Percentiles rank a stretch among this genome's conserved stretches.
phyloP scores from a whole-genome alignment of 805 yeast species.

The Suhomyces sp. region DNA sequence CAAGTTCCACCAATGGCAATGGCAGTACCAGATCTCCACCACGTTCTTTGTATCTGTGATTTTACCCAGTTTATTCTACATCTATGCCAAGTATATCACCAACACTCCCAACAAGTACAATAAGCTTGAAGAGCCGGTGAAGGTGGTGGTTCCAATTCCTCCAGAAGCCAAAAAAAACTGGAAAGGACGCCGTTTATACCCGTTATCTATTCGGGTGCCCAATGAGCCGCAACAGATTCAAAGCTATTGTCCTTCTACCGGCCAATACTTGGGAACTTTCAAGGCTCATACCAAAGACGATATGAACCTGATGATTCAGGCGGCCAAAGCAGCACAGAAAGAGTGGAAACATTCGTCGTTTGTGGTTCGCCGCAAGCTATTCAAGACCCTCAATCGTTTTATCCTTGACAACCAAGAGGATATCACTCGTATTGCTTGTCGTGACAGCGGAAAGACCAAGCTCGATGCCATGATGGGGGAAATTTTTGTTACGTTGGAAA shows the following conservation, averaged over 20 bases:
- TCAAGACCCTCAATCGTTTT: constrained; percentile 67
- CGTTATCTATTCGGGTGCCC: constrained; percentile 55
- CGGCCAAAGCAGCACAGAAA: constrained; percentile 54
- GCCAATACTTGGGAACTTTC: constrained; percentile 78
- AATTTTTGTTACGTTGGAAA: constrained; percentile 91
- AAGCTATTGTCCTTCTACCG: constrained; percentile 94
- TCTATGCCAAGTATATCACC: constrained; percentile 37
- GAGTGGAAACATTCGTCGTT: constrained; percentile 53
- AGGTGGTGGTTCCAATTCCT: constrained; percentile 58
- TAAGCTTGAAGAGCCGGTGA: constrained; percentile 42
- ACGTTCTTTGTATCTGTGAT: constrained; percentile 42
- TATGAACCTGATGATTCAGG: constrained; percentile 61
- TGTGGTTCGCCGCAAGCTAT: constrained; percentile 63
- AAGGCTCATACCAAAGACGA: constrained; percentile 62
- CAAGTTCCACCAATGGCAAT: constrained; percentile 36
- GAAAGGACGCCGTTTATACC: constrained; percentile 80
- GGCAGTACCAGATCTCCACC: constrained; percentile 46
- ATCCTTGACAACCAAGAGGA: constrained; percentile 79
- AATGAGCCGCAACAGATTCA: constrained; percentile 70
- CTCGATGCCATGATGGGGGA: constrained; percentile 96
- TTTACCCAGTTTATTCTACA: constrained; percentile 33
- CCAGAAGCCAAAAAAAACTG: constrained; percentile 83
- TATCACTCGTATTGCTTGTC: constrained; percentile 87
- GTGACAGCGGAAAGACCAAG: constrained; percentile 96
- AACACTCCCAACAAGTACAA: constrained; percentile 39